These are phyloP conservation scores for Chalaropsis ovoidea DNA, from an alignment of 2,329 filamentous ascomycete genomes.

Conservation along the genomic window DNA sequence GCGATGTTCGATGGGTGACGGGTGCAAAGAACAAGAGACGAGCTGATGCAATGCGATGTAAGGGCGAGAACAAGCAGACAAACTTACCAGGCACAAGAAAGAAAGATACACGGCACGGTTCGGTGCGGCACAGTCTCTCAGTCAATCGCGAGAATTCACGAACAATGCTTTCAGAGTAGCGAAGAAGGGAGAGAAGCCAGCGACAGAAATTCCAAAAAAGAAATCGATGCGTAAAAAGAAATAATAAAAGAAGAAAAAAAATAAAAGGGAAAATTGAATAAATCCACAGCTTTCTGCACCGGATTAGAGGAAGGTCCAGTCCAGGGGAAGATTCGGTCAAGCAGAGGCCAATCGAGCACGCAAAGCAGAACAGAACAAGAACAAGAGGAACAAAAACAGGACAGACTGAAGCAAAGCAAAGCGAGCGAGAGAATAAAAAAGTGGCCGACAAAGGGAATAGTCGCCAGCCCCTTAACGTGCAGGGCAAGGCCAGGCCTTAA, in stretches of 20 bases:
- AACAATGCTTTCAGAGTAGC: background rate
- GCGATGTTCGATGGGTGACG: background rate
- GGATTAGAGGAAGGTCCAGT: background rate
- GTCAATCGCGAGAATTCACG: constrained; percentile 4
- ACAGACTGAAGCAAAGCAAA: constrained; percentile 12
- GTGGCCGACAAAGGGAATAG: constrained; percentile 22
- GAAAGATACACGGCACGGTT: background rate
- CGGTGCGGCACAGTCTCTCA: no score
- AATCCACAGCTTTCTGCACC: background rate
- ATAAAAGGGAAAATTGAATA: constrained; percentile 1
- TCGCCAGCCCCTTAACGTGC: constrained; percentile 21
- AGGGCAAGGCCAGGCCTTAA: constrained; percentile 25
- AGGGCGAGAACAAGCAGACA: background rate
- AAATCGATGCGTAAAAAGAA: constrained; percentile 20
- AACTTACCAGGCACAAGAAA: constrained; percentile 7
- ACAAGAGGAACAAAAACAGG: constrained; percentile 7
- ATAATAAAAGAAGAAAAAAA: constrained; percentile 12
- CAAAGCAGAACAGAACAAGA: constrained; percentile 13
- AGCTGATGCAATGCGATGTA: background rate
- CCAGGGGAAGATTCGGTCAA: background rate
- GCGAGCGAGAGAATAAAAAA: constrained; percentile 16
- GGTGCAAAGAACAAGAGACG: background rate
- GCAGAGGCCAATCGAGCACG: background rate
- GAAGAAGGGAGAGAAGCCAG: background rate
- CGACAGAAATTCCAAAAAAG: constrained; percentile 2